phyloP scores from a whole-genome alignment of 2,329 filamentous ascomycete genomes.

The Beauveria sp. region DNA sequence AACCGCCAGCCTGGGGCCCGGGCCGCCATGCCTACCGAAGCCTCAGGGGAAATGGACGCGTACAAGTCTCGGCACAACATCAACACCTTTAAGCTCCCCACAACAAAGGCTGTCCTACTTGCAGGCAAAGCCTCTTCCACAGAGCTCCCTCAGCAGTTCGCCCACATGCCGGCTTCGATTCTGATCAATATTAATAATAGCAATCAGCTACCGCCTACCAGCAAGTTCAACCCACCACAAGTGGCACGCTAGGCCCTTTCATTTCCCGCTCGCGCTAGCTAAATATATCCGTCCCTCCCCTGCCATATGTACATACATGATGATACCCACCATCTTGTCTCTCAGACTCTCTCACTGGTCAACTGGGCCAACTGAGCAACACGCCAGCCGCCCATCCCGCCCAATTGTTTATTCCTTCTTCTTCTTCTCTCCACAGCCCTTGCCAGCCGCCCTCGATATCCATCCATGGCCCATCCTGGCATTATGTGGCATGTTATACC shows the following conservation, averaged over 20 bases:
- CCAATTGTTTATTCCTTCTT: neutral
- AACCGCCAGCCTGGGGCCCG: neutral
- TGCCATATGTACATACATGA: neutral
- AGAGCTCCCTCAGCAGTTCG: neutral
- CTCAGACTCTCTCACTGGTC: too few relatives aligned
- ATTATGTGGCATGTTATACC: neutral
- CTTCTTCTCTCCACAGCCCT: neutral
- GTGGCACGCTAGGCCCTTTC: neutral
- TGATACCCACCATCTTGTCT: neutral
- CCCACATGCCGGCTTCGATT: neutral
- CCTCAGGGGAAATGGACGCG: neutral
- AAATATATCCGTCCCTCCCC: conserved; percentile 8
- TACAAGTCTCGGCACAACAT: neutral
- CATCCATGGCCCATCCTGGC: neutral
- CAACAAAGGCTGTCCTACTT: neutral
- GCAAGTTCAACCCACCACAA: too few relatives aligned
- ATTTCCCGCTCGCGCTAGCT: conserved; percentile 8
- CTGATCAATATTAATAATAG: neutral
- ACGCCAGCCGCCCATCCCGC: neutral
- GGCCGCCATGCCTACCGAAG: neutral
- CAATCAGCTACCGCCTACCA: too few relatives aligned
- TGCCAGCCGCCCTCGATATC: neutral
- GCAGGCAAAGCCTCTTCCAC: neutral
- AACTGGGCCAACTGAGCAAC: neutral
- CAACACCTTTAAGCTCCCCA: neutral